Conservation (phyloP, 2,329 filamentous ascomycete species). For the Beauveria australis region DNA sequence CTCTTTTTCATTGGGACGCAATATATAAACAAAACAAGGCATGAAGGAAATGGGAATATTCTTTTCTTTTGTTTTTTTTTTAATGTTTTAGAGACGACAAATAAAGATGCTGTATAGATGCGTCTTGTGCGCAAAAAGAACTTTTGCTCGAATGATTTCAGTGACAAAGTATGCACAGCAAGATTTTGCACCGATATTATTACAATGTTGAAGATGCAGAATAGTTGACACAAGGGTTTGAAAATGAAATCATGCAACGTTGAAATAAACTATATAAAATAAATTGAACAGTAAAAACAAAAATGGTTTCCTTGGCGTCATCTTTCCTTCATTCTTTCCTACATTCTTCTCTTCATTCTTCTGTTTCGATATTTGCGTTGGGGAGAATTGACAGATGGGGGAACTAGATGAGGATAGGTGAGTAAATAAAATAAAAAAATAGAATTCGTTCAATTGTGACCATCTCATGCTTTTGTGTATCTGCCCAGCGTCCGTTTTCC, state of each 20-base stretch:
- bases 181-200: not conserved
- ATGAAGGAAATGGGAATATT: constrained; percentile 6
- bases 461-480: not conserved
- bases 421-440: not conserved
- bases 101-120: constrained; percentile 9
- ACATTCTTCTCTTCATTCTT: no score
- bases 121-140: not conserved
- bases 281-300: no score
- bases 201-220: no score
- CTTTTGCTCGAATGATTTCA: no score
- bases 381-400: not conserved
- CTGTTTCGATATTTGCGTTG: not conserved
- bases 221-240: no score
- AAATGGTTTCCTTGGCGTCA: no score
- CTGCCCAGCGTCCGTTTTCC: not conserved
- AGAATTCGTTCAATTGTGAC: not conserved
- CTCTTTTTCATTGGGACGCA: constrained; percentile 6
- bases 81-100: constrained; percentile 11
- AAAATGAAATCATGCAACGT: no score
- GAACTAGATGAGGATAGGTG: not conserved
- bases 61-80: constrained; percentile 7
- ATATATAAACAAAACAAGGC: constrained; percentile 10
- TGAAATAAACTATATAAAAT: no score
- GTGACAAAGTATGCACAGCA: not conserved
- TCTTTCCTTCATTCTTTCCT: no score